Evolutionary conservation across 2,329 filamentous ascomycete genomes (phyloP).

Genomic region (Cercospora brassicicola): DNA sequence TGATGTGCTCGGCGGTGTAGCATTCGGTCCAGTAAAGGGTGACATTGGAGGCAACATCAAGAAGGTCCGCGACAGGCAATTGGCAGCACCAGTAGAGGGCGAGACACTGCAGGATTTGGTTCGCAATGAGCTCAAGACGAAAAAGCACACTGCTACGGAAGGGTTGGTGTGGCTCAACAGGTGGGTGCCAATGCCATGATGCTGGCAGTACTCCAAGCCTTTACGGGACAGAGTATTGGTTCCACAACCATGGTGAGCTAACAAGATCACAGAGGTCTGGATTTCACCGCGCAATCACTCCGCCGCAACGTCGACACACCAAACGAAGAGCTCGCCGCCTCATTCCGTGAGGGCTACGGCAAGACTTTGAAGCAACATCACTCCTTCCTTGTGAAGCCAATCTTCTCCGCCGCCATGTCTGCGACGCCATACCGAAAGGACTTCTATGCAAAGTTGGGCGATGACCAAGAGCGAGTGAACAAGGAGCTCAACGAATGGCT

Average conservation of each 20-base stretch:
- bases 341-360: slow-evolving; percentile 83
- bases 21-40: slow-evolving; percentile 86
- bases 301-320: slow-evolving; percentile 70
- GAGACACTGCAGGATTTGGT: slow-evolving; percentile 81
- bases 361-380: slow-evolving; percentile 89
- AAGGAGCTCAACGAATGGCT: slow-evolving; percentile 70
- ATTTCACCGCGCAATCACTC: slow-evolving; percentile 87
- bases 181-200: slow-evolving; percentile 50
- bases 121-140: slow-evolving; percentile 81
- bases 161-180: slow-evolving; percentile 88
- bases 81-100: slow-evolving; percentile 75
- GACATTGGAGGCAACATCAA: slow-evolving; percentile 92
- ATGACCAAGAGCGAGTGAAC: slow-evolving; percentile 62
- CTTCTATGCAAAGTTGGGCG: slow-evolving; percentile 86
- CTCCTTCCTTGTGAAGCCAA: slow-evolving; percentile 81
- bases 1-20: slow-evolving; percentile 64
- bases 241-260: slow-evolving; percentile 2
- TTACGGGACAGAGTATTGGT: background rate
- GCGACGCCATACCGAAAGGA: slow-evolving; percentile 90
- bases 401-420: slow-evolving; percentile 91
- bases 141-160: slow-evolving; percentile 85
- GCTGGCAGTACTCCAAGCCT: background rate
- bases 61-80: slow-evolving; percentile 86
- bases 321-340: slow-evolving; percentile 73
- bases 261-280: slow-evolving; percentile 69